Evolutionary conservation across 345 rosid species (phyloP).

Genomic region (Fremontodendron californicum): DNA sequence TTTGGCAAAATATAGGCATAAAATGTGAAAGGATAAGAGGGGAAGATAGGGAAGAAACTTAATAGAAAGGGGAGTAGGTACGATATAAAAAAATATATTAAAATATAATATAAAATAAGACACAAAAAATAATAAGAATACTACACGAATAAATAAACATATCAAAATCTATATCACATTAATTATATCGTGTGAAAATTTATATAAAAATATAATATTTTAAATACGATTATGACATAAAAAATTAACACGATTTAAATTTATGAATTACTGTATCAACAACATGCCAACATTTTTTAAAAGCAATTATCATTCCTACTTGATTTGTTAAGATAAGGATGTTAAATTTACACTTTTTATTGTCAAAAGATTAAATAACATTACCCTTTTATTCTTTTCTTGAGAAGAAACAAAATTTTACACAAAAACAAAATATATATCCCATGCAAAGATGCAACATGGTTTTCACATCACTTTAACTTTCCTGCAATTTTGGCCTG

Average conservation of each 20-base stretch:
- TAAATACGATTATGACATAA: too few relatives aligned
- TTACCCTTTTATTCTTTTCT: background rate
- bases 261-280: too few relatives aligned
- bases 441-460: constrained; percentile 4
- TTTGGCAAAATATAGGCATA: constrained; percentile 6
- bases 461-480: constrained; percentile 14
- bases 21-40: background rate
- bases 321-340: background rate
- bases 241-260: too few relatives aligned
- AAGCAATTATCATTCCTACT: too few relatives aligned
- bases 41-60: background rate
- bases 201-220: too few relatives aligned
- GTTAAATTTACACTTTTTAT: background rate
- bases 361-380: background rate
- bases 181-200: too few relatives aligned
- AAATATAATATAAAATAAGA: too few relatives aligned
- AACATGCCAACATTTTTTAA: background rate
- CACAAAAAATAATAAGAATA: too few relatives aligned
- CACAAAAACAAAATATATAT: constrained; percentile 8
- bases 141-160: too few relatives aligned
- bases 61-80: background rate
- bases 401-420: background rate
- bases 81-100: background rate
- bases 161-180: too few relatives aligned
- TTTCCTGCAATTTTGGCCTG: background rate